Percentiles rank a stretch among this genome's conserved stretches.
These are phyloP conservation scores for Ustanciosporium gigantosporum DNA, from an alignment of 1,284 basidiomycete genomes.

Conservation along the genomic window DNA sequence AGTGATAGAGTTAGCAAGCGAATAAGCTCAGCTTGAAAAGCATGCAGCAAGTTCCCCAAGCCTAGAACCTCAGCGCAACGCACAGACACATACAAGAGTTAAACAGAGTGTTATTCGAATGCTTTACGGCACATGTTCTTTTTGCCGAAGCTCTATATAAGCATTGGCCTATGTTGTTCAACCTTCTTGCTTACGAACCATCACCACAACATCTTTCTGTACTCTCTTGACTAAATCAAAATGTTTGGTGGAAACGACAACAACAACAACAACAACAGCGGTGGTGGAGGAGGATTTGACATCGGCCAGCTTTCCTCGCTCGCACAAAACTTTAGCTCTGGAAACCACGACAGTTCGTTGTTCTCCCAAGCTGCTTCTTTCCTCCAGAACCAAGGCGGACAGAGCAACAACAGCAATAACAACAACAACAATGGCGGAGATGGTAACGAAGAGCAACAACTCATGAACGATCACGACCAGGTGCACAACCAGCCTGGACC, in stretches of 20 bases:
- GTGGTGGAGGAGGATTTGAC: slow-evolving; percentile 39
- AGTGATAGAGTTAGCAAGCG: too few species aligned
- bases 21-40: too few species aligned
- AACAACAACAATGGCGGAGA: background rate
- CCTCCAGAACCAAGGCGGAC: slow-evolving; percentile 40
- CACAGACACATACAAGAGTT: too few species aligned
- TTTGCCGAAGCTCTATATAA: too few species aligned
- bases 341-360: slow-evolving; percentile 39
- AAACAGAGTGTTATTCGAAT: too few species aligned
- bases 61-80: too few species aligned
- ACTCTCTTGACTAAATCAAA: background rate
- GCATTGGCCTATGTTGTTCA: too few species aligned
- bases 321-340: slow-evolving; percentile 40
- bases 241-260: slow-evolving; percentile 5
- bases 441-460: slow-evolving; percentile 42
- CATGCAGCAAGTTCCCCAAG: too few species aligned
- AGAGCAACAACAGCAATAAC: slow-evolving; percentile 37
- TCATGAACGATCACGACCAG: slow-evolving; percentile 44
- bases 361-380: slow-evolving; percentile 40
- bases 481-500: slow-evolving; percentile 41
- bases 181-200: too few species aligned
- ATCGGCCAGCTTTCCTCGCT: slow-evolving; percentile 33
- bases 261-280: slow-evolving; percentile 22
- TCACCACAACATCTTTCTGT: too few species aligned
- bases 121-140: too few species aligned